Evolutionary conservation across 331 rosid genomes (phyloP).

Genomic region (Rhamnella rubrinervis): DNA sequence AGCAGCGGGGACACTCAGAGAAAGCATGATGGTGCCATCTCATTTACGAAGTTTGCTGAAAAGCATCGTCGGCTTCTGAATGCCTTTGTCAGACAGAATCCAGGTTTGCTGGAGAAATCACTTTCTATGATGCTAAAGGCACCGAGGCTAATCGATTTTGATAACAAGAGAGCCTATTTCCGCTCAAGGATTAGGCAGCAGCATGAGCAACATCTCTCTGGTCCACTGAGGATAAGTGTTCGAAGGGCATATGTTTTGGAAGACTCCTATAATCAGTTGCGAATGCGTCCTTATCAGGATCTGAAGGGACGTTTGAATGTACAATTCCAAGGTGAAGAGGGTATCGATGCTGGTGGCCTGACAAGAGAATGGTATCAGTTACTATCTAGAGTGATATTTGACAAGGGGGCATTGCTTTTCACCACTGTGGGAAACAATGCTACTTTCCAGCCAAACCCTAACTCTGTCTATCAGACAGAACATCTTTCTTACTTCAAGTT

Average conservation of each 20-base stretch:
- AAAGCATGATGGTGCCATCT: constrained; percentile 71
- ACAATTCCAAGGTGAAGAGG: constrained; percentile 99
- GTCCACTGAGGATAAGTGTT: constrained; percentile 85
- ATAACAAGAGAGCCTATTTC: constrained; percentile 90
- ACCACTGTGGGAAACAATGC: constrained; percentile 93
- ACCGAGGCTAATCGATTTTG: constrained; percentile 94
- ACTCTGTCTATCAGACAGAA: constrained; percentile 95
- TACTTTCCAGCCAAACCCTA: constrained; percentile 99
- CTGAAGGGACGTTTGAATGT: constrained; percentile 89
- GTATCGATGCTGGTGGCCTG: constrained; percentile 99
- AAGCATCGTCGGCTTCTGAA: constrained; percentile 94
- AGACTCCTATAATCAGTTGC: constrained; percentile 93
- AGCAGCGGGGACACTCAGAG: constrained; percentile 59
- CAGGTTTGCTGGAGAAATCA: constrained; percentile 89
- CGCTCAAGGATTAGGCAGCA: constrained; percentile 97
- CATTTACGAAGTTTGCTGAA: constrained; percentile 90
- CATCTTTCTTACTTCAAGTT: constrained; percentile 98
- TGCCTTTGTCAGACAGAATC: constrained; percentile 96
- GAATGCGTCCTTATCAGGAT: constrained; percentile 90
- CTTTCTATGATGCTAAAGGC: constrained; percentile 97
- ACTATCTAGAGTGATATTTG: constrained; percentile 91
- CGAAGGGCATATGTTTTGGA: constrained; percentile 96
- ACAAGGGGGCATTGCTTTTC: constrained; percentile 95
- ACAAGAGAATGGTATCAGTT: constrained; percentile 99
- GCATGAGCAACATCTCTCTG: constrained; percentile 87